phyloP scores from a whole-genome alignment of 2,329 filamentous ascomycete genomes.

The Neophaeococcomyces aloes region DNA sequence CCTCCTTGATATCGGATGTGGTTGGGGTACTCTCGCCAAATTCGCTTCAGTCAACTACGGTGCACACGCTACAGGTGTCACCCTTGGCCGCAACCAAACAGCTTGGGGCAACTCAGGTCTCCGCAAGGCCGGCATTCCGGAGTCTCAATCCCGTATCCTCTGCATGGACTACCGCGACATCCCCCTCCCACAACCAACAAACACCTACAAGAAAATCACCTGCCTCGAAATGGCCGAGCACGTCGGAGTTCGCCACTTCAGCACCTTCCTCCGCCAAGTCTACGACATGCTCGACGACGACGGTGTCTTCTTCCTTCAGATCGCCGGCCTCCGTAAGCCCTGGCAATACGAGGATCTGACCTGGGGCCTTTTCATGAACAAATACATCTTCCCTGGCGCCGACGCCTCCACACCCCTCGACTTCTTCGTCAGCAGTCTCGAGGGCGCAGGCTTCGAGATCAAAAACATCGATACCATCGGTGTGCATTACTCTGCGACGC shows the following conservation, averaged over 20 bases:
- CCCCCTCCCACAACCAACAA: constrained; percentile 55
- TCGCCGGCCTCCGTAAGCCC: constrained; percentile 80
- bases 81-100: constrained; percentile 90
- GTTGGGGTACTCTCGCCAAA: constrained; percentile 92
- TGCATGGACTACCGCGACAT: constrained; percentile 98
- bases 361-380: constrained; percentile 99
- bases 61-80: constrained; percentile 75
- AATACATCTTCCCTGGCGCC: constrained; percentile 95
- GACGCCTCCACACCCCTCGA: constrained; percentile 90
- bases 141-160: constrained; percentile 81
- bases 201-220: constrained; percentile 86
- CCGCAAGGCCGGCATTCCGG: constrained; percentile 66
- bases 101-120: constrained; percentile 91
- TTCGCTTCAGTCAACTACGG: constrained; percentile 91
- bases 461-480: constrained; percentile 89
- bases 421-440: constrained; percentile 73
- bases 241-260: constrained; percentile 85
- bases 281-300: constrained; percentile 95
- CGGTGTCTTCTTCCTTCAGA: constrained; percentile 90
- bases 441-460: constrained; percentile 79
- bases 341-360: constrained; percentile 98
- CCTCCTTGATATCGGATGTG: constrained; percentile 90
- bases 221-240: constrained; percentile 98
- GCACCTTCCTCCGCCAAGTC: constrained; percentile 70
- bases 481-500: constrained; percentile 90